Evolutionary conservation across 805 yeast species (phyloP).

Genomic region (Metschnikowia lachancei): DNA sequence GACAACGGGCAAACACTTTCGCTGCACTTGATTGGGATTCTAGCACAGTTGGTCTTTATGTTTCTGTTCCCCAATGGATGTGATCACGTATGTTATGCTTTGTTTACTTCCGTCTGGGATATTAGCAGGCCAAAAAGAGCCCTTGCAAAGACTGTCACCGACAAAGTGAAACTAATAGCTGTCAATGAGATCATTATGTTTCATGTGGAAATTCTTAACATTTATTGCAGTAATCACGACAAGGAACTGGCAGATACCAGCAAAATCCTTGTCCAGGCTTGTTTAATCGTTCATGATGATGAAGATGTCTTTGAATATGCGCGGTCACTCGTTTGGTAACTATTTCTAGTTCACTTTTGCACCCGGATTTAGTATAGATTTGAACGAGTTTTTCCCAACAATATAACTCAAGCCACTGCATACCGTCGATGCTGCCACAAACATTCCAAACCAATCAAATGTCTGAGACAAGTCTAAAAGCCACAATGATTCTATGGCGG

Average conservation of each 20-base stretch:
- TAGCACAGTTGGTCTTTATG: conserved; percentile 16
- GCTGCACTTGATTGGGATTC: conserved; percentile 10
- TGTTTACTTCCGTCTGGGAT: conserved; percentile 10
- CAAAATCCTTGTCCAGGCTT: conserved; percentile 10
- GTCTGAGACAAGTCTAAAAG: conserved; percentile 11
- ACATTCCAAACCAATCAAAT: conserved; percentile 27
- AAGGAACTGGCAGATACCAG: background rate
- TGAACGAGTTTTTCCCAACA: conserved; percentile 67
- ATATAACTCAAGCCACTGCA: conserved; percentile 77
- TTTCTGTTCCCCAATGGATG: conserved; percentile 11
- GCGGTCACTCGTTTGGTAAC: conserved; percentile 11
- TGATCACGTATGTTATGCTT: background rate
- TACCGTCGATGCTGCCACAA: conserved; percentile 58
- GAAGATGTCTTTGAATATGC: conserved; percentile 11
- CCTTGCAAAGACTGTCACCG: background rate
- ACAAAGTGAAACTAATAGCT: conserved; percentile 5
- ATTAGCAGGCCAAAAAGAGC: conserved; percentile 3
- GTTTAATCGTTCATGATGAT: conserved; percentile 14
- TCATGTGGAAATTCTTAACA: conserved; percentile 14
- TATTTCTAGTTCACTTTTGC: background rate
- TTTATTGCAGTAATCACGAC: conserved; percentile 13
- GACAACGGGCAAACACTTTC: conserved; percentile 1
- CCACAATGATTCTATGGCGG: conserved; percentile 29
- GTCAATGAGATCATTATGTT: conserved; percentile 10
- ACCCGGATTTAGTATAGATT: conserved; percentile 19